Evolutionary conservation across 1,284 basidiomycete genomes (phyloP).

Genomic region (Cryptococcus wingfieldii): DNA sequence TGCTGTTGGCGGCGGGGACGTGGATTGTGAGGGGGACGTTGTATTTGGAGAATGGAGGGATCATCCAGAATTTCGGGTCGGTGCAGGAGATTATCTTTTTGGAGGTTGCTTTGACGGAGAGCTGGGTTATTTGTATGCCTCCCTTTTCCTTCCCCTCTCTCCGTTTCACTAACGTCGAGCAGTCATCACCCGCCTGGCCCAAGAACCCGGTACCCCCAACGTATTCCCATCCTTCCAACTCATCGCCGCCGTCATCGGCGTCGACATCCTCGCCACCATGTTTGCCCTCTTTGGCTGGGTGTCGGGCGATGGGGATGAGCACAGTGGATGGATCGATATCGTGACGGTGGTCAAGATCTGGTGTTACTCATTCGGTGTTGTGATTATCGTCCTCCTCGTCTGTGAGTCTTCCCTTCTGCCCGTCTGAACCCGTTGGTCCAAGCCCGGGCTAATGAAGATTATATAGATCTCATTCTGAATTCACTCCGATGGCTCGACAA

Average conservation of each 20-base stretch:
- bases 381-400: constrained; percentile 52
- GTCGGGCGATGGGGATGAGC: constrained; percentile 49
- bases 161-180: constrained; percentile 13
- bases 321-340: constrained; percentile 53
- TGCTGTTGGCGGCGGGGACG: constrained; percentile 53
- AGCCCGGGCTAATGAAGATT: constrained; percentile 1
- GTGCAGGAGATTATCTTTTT: constrained; percentile 56
- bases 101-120: constrained; percentile 58
- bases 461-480: constrained; percentile 47
- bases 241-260: constrained; percentile 53
- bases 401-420: constrained; percentile 23
- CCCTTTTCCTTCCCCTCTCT: neutral
- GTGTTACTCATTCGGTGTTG: constrained; percentile 55
- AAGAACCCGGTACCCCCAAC: constrained; percentile 37
- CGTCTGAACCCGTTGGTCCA: too few relatives aligned
- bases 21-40: constrained; percentile 57
- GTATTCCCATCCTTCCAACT: constrained; percentile 54
- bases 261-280: constrained; percentile 55
- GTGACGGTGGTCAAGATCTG: constrained; percentile 56
- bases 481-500: constrained; percentile 52
- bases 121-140: constrained; percentile 54
- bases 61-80: constrained; percentile 56
- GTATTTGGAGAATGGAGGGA: constrained; percentile 52
- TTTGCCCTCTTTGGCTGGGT: constrained; percentile 57
- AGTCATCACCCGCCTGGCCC: constrained; percentile 41